Evolutionary conservation across 305 asterid genomes (phyloP).

Genomic region (Nicotiana rustica): DNA sequence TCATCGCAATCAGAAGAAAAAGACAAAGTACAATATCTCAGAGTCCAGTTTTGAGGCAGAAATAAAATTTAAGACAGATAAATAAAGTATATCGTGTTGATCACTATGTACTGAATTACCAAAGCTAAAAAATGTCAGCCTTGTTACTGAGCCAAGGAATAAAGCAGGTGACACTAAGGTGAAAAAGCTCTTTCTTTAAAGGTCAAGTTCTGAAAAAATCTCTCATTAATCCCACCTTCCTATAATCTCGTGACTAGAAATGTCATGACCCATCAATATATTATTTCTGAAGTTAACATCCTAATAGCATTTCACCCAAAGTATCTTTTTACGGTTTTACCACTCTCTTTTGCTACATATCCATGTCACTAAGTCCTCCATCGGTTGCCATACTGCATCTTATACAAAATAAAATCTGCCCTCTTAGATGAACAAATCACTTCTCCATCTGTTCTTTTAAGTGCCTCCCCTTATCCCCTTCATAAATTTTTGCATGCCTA

Average conservation of each 20-base stretch:
- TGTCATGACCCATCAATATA: constrained; percentile 18
- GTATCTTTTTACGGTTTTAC: too few species aligned
- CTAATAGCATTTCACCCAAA: too few species aligned
- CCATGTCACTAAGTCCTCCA: not conserved
- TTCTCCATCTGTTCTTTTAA: not conserved
- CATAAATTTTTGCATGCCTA: not conserved
- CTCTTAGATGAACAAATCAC: constrained; percentile 11
- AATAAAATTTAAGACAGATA: not conserved
- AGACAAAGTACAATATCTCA: not conserved
- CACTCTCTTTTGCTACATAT: constrained; percentile 7
- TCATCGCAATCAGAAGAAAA: not conserved
- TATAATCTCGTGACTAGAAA: constrained; percentile 18
- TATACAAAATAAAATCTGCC: too few species aligned
- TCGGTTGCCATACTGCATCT: constrained; percentile 14
- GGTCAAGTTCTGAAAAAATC: not conserved
- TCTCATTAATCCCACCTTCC: not conserved
- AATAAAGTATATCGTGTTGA: not conserved
- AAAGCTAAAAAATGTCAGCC: not conserved
- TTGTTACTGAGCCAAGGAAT: constrained; percentile 7
- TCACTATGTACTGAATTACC: not conserved
- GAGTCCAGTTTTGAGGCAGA: not conserved
- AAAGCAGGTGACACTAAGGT: not conserved
- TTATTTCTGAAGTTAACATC: too few species aligned
- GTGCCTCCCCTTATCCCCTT: not conserved
- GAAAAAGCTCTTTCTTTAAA: constrained; percentile 10